These are phyloP conservation scores for Ananas comosus DNA, from an alignment of 176 grass and related monocot species.

Conservation along the genomic window DNA sequence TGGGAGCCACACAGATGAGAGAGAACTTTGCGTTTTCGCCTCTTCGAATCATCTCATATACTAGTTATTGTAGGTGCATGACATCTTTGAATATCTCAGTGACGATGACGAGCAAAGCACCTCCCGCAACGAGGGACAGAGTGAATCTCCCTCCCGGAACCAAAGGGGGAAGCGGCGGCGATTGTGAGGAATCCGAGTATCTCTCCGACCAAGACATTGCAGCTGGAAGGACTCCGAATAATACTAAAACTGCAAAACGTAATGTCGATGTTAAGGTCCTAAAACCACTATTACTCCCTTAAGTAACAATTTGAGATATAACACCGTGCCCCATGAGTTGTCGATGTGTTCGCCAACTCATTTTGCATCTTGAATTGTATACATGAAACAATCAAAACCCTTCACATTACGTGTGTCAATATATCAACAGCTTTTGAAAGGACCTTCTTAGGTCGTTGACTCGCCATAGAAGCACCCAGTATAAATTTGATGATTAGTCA, in stretches of 20 bases:
- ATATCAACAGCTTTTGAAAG: no score
- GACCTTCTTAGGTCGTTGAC: no score
- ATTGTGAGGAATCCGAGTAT: constrained; percentile 47
- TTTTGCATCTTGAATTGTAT: no score
- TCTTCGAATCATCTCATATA: background rate
- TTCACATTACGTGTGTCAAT: no score
- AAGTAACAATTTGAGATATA: background rate
- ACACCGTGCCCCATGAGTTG: background rate
- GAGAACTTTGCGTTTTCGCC: background rate
- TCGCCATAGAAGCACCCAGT: no score
- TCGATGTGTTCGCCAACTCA: no score
- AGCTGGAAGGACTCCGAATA: constrained; percentile 80
- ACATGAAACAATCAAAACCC: no score
- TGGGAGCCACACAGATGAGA: background rate
- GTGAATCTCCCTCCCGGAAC: constrained; percentile 74
- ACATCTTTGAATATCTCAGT: constrained; percentile 73
- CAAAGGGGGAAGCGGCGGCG: constrained; percentile 28
- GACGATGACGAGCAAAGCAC: constrained; percentile 54
- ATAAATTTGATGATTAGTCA: no score
- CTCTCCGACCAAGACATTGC: constrained; percentile 99
- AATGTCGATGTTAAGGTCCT: background rate
- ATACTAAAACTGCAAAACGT: constrained; percentile 58
- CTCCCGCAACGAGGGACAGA: constrained; percentile 41
- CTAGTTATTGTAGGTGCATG: constrained; percentile 31
- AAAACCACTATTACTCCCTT: background rate